Evolutionary conservation across 1,139 yeast genomes (phyloP).

Genomic region (Hansenula lynferdii): DNA sequence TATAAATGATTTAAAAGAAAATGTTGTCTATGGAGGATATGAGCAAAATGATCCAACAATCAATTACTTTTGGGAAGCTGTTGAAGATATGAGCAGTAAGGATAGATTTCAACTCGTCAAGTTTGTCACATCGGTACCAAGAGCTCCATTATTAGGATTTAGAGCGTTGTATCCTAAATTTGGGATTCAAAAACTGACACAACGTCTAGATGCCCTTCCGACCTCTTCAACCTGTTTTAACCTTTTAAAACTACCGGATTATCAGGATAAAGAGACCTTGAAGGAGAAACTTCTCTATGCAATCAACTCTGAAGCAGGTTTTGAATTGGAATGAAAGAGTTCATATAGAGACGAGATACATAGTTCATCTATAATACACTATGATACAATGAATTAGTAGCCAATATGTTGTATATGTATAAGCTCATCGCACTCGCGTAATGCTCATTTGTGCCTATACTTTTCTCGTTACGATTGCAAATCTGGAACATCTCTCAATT

Average conservation of each 20-base stretch:
- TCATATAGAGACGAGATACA: too few relatives aligned
- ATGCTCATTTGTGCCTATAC: too few relatives aligned
- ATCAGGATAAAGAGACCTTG: slow-evolving; percentile 53
- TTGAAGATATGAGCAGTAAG: slow-evolving; percentile 58
- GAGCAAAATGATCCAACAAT: slow-evolving; percentile 53
- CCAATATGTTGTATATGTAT: too few relatives aligned
- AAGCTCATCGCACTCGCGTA: too few relatives aligned
- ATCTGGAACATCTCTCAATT: too few relatives aligned
- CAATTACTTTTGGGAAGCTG: slow-evolving; percentile 66
- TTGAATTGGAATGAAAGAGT: too few relatives aligned
- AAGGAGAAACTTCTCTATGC: slow-evolving; percentile 67
- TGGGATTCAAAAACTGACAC: slow-evolving; percentile 61
- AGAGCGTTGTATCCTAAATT: slow-evolving; percentile 67
- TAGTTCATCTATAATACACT: too few relatives aligned
- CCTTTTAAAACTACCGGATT: slow-evolving; percentile 79
- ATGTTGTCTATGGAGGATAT: slow-evolving; percentile 70
- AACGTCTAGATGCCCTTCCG: slow-evolving; percentile 56
- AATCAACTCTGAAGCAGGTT: slow-evolving; percentile 78
- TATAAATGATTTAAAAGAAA: slow-evolving; percentile 57
- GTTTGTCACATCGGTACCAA: slow-evolving; percentile 87
- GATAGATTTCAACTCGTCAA: slow-evolving; percentile 64
- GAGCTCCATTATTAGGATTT: slow-evolving; percentile 91
- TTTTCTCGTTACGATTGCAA: too few relatives aligned
- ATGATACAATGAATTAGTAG: too few relatives aligned
- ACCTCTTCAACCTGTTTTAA: slow-evolving; percentile 95